Evolutionary conservation across 2,329 filamentous ascomycete genomes (phyloP).

Genomic region (Colletotrichum agaves): DNA sequence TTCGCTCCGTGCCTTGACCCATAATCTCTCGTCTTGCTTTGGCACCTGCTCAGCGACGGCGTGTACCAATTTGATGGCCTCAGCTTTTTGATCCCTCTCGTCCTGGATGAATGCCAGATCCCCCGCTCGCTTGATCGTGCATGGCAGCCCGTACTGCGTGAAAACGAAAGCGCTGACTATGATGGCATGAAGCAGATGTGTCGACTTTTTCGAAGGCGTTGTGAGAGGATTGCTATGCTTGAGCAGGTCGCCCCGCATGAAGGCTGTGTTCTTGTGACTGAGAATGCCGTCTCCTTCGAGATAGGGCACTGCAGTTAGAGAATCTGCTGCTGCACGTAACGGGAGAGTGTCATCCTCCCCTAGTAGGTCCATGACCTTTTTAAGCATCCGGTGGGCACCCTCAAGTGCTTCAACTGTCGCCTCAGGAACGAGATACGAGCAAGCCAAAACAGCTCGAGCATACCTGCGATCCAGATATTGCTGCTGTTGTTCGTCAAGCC

Average conservation of each 20-base stretch:
- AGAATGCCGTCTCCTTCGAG: slow-evolving; percentile 48
- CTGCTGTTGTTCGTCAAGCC: slow-evolving; percentile 70
- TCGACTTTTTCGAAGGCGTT: slow-evolving; percentile 64
- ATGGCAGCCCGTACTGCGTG: slow-evolving; percentile 60
- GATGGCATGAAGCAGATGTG: slow-evolving; percentile 70
- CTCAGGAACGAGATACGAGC: slow-evolving; percentile 73
- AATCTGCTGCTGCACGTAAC: slow-evolving; percentile 58
- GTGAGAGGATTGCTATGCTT: slow-evolving; percentile 73
- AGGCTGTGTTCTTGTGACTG: slow-evolving; percentile 53
- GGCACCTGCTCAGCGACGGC: slow-evolving; percentile 59
- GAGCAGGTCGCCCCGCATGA: slow-evolving; percentile 65
- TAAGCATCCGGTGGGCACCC: slow-evolving; percentile 69
- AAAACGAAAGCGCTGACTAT: slow-evolving; percentile 70
- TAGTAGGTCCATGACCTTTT: slow-evolving; percentile 68
- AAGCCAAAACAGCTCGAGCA: slow-evolving; percentile 73
- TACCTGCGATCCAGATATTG: slow-evolving; percentile 71
- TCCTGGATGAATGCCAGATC: slow-evolving; percentile 74
- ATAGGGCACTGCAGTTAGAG: slow-evolving; percentile 51
- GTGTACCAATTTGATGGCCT: slow-evolving; percentile 69
- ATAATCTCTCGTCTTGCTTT: slow-evolving; percentile 71
- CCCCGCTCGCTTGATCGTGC: slow-evolving; percentile 63
- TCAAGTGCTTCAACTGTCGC: slow-evolving; percentile 67
- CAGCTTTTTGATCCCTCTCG: slow-evolving; percentile 70
- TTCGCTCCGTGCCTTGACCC: slow-evolving; percentile 70
- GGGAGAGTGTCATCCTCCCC: slow-evolving; percentile 68